phyloP scores from a whole-genome alignment of 2,329 filamentous ascomycete genomes.

The Diaporthe sp. region DNA sequence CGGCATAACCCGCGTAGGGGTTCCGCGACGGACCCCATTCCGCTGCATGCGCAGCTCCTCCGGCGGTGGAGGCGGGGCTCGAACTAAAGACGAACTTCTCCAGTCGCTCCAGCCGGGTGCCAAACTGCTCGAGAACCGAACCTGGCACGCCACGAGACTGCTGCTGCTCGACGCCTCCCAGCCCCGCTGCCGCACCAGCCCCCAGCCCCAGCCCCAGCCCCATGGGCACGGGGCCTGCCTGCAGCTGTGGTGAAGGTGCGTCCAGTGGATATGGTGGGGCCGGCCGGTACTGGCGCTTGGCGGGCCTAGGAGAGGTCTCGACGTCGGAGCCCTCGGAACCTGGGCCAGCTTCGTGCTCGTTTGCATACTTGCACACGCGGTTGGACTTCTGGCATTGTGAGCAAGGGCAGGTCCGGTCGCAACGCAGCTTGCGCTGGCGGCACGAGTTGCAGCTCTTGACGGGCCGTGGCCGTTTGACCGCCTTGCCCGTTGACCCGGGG shows the following conservation, averaged over 20 bases:
- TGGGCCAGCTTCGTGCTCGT: slow-evolving; percentile 59
- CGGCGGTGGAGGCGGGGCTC: slow-evolving; percentile 35
- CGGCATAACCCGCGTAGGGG: slow-evolving; percentile 39
- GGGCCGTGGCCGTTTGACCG: slow-evolving; percentile 66
- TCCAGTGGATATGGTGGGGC: slow-evolving; percentile 33
- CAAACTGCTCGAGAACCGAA: slow-evolving; percentile 59
- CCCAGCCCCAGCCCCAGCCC: neutral
- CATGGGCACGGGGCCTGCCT: slow-evolving; percentile 17
- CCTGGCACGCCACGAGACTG: slow-evolving; percentile 41
- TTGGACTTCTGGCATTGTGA: slow-evolving; percentile 70
- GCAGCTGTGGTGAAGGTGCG: slow-evolving; percentile 24
- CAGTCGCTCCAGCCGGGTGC: slow-evolving; percentile 64
- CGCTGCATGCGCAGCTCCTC: neutral
- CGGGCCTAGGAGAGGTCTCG: slow-evolving; percentile 41
- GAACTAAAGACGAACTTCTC: slow-evolving; percentile 59
- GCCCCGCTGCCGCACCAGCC: neutral
- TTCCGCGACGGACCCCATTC: slow-evolving; percentile 33
- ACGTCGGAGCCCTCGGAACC: slow-evolving; percentile 59
- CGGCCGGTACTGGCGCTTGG: slow-evolving; percentile 51
- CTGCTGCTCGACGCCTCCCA: slow-evolving; percentile 35
- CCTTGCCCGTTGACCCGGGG: slow-evolving; percentile 43
- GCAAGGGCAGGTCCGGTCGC: slow-evolving; percentile 68
- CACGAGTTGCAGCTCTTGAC: slow-evolving; percentile 70
- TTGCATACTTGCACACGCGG: slow-evolving; percentile 65
- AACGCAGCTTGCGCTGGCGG: slow-evolving; percentile 68